Conservation (phyloP, 1,284 basidiomycete species). For the Apiotrichum domesticum region DNA sequence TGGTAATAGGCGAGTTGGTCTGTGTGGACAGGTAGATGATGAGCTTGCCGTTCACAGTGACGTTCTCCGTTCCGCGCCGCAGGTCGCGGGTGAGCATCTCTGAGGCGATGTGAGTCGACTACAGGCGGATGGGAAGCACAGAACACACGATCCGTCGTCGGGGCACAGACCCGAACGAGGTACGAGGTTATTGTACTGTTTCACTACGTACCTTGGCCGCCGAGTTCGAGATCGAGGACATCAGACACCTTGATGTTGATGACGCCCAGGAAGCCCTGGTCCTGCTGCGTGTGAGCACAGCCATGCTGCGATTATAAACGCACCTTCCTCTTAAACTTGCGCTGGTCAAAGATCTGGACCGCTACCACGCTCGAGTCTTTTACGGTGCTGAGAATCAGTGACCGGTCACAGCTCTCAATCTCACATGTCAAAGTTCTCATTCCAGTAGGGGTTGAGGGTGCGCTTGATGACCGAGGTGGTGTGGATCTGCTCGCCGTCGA, state of each 20-base stretch:
- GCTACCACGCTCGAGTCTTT: slow-evolving; percentile 85
- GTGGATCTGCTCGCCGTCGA: slow-evolving; percentile 88
- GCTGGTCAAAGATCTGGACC: slow-evolving; percentile 94
- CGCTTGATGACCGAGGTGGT: slow-evolving; percentile 85
- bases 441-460: slow-evolving; percentile 89
- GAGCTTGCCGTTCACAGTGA: slow-evolving; percentile 78
- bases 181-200: too few relatives aligned
- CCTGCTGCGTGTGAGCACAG: slow-evolving; percentile 35
- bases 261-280: slow-evolving; percentile 90
- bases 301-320: not conserved
- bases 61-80: slow-evolving; percentile 78
- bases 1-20: slow-evolving; percentile 63
- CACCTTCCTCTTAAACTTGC: slow-evolving; percentile 83
- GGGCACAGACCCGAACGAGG: too few relatives aligned
- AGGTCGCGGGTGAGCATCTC: slow-evolving; percentile 74
- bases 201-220: slow-evolving; percentile 63
- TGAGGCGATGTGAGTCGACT: slow-evolving; percentile 32
- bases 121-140: too few relatives aligned
- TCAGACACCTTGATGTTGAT: slow-evolving; percentile 86
- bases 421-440: slow-evolving; percentile 83
- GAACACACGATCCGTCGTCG: too few relatives aligned
- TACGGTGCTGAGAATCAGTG: slow-evolving; percentile 56
- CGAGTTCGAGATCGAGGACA: slow-evolving; percentile 80
- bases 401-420: slow-evolving; percentile 8
- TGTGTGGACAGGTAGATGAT: slow-evolving; percentile 80